Conservation (phyloP, 1,284 basidiomycete genomes). For the Athelia sp. region DNA sequence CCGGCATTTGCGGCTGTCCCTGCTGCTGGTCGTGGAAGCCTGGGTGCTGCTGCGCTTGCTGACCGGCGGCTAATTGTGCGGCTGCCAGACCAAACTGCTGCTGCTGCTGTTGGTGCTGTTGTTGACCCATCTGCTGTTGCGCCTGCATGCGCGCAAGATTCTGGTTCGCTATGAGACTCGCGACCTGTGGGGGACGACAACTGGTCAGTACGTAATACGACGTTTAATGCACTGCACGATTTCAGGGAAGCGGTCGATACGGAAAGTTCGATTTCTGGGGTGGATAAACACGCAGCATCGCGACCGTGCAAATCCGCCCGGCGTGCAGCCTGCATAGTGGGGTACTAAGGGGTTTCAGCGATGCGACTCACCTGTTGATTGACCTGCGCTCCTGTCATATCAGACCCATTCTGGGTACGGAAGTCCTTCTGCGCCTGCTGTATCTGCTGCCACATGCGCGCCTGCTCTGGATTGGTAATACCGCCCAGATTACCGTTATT, state of each 20-base stretch:
- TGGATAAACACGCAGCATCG: not conserved
- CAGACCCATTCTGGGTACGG: conserved; percentile 34
- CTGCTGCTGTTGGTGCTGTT: conserved; percentile 25
- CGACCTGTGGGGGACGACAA: conserved; percentile 32
- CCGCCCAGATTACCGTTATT: conserved; percentile 35
- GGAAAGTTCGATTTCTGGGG: no score
- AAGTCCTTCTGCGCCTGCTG: conserved; percentile 43
- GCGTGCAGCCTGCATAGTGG: conserved; percentile 4
- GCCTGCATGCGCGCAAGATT: conserved; percentile 30
- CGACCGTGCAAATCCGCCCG: no score
- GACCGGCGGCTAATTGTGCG: conserved; percentile 22
- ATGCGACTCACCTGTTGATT: conserved; percentile 39
- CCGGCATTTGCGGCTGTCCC: conserved; percentile 31
- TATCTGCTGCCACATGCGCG: conserved; percentile 53
- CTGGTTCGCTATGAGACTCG: conserved; percentile 42
- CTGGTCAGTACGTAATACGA: not conserved
- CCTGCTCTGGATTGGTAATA: conserved; percentile 40
- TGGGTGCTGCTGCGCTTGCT: conserved; percentile 24
- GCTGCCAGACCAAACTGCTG: conserved; percentile 35
- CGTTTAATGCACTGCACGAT: conserved; percentile 2
- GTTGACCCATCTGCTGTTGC: conserved; percentile 23
- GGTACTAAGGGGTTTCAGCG: not conserved
- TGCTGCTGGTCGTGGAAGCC: conserved; percentile 39
- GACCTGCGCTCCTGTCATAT: conserved; percentile 34
- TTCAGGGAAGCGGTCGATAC: no score